These are phyloP conservation scores for Colletotrichum sp. DNA, from an alignment of 2,329 filamentous ascomycete genomes.

Conservation along the genomic window DNA sequence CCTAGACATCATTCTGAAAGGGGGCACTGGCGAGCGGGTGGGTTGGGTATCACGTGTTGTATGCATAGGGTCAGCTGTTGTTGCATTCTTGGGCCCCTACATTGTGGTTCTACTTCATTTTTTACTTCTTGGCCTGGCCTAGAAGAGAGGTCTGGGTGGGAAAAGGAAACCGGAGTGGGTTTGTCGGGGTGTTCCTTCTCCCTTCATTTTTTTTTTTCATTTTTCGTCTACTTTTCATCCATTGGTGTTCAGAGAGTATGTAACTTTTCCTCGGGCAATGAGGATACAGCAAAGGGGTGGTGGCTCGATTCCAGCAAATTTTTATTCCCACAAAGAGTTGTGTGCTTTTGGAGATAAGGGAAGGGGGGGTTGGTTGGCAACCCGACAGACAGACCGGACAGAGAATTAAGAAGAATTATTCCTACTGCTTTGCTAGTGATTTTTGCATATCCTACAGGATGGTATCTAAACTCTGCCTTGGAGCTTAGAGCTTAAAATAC, in stretches of 20 bases:
- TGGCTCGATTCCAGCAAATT: background rate
- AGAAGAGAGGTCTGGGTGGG: background rate
- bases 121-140: background rate
- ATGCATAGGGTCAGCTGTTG: background rate
- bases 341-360: background rate
- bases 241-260: slow-evolving; percentile 14
- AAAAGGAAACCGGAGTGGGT: slow-evolving; percentile 6
- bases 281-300: background rate
- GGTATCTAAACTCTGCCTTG: background rate
- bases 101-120: background rate
- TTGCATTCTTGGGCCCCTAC: background rate
- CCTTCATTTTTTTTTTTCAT: background rate
- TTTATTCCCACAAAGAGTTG: background rate
- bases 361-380: background rate
- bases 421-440: background rate
- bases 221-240: background rate
- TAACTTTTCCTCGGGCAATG: background rate
- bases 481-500: background rate
- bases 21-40: background rate
- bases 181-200: background rate
- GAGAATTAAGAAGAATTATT: background rate
- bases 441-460: background rate
- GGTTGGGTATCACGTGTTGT: background rate
- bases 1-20: background rate
- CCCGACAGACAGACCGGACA: background rate